Conservation (phyloP, 306 rosid genomes). For the Cajanus cajan region DNA sequence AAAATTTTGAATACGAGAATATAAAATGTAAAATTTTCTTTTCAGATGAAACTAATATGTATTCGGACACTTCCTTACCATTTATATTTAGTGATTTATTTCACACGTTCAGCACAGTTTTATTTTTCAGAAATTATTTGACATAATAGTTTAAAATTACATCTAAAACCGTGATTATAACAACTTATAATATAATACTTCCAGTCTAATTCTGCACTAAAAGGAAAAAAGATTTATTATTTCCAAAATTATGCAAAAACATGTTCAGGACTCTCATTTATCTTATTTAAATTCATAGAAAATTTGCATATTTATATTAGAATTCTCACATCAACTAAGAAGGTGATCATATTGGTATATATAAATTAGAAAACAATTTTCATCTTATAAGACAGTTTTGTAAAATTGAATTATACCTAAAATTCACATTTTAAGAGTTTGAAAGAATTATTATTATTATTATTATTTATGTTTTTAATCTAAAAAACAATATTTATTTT, state of each 20-base stretch:
- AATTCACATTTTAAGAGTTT: no score
- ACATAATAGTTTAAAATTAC: background rate
- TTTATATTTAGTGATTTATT: background rate
- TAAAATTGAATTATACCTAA: no score
- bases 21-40: no score
- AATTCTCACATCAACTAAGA: no score
- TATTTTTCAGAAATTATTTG: background rate
- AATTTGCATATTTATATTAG: background rate
- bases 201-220: background rate
- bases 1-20: background rate
- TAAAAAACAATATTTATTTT: no score
- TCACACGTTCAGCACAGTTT: background rate
- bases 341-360: no score
- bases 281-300: background rate
- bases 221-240: background rate
- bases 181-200: background rate
- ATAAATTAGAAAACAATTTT: no score
- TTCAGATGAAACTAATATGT: background rate
- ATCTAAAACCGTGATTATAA: background rate
- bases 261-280: background rate
- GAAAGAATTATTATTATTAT: no score
- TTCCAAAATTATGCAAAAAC: background rate
- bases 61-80: background rate
- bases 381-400: no score
- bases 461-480: no score